These are phyloP conservation scores for Cordyceps cateniannulata DNA, from an alignment of 2,329 filamentous ascomycete species.

Conservation along the genomic window DNA sequence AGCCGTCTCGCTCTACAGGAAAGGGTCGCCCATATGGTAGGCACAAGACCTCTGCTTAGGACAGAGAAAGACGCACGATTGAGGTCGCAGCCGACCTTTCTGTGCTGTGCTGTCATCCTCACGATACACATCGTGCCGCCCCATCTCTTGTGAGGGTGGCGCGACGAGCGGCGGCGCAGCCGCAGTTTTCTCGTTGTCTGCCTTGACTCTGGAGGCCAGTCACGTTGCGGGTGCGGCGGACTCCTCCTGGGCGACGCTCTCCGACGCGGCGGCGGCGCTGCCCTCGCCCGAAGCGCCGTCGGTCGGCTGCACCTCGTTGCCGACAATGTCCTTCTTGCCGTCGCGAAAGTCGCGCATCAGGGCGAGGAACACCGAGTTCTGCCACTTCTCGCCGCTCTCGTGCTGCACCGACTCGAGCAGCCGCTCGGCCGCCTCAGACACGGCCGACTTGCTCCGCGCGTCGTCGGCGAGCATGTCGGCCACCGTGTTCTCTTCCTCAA, in stretches of 20 bases:
- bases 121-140: too few species aligned
- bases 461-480: conserved; percentile 13
- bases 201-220: neutral
- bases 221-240: conserved; percentile 2
- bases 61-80: neutral
- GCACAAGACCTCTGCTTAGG: neutral
- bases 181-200: neutral
- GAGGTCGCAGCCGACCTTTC: neutral
- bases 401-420: conserved; percentile 38
- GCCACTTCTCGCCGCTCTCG: conserved; percentile 40
- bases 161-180: neutral
- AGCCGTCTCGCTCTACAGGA: neutral
- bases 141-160: neutral
- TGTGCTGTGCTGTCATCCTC: neutral
- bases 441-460: conserved; percentile 27
- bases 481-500: conserved; percentile 14
- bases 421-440: conserved; percentile 36
- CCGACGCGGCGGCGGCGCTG: neutral
- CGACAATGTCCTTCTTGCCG: conserved; percentile 37
- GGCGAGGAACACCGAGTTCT: conserved; percentile 37
- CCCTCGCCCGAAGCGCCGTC: conserved; percentile 12
- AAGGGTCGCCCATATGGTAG: neutral
- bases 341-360: conserved; percentile 41
- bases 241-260: neutral
- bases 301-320: conserved; percentile 33